Evolutionary conservation across 2,329 filamentous ascomycete genomes (phyloP).

Genomic region (Cercospora berteroae): DNA sequence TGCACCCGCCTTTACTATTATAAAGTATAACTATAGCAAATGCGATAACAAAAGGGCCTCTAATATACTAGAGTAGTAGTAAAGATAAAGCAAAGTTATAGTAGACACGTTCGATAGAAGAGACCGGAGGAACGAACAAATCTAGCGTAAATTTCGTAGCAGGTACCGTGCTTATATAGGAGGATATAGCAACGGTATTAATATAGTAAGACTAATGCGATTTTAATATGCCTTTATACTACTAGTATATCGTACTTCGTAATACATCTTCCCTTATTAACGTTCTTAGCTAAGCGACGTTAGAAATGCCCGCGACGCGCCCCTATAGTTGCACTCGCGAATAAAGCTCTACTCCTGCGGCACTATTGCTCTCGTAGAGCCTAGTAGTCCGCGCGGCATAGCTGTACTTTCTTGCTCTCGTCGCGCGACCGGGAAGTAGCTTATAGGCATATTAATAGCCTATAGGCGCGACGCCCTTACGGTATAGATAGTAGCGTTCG

Average conservation of each 20-base stretch:
- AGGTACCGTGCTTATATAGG: not conserved
- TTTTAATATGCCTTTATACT: not conserved
- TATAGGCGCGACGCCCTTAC: not conserved
- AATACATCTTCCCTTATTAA: not conserved
- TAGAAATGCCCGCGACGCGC: not conserved
- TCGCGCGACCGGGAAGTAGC: not conserved
- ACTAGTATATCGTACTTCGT: not conserved
- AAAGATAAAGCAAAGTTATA: not conserved
- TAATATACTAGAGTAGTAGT: not conserved
- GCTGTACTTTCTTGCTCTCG: not conserved
- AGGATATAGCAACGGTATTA: not conserved
- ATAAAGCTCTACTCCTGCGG: not conserved
- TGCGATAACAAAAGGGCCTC: not conserved
- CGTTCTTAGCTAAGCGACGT: not conserved
- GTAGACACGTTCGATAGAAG: not conserved
- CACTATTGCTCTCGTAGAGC: not conserved
- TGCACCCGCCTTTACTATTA: not conserved
- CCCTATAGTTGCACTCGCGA: not conserved
- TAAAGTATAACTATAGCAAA: not conserved
- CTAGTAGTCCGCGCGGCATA: not conserved
- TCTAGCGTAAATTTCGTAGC: not conserved
- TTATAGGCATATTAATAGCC: not conserved
- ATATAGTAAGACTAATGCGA: not conserved
- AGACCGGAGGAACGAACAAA: not conserved
- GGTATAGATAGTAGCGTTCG: not conserved